Conservation (phyloP, 371 early-diverging fungal genomes). For the Mortierella sp. region DNA sequence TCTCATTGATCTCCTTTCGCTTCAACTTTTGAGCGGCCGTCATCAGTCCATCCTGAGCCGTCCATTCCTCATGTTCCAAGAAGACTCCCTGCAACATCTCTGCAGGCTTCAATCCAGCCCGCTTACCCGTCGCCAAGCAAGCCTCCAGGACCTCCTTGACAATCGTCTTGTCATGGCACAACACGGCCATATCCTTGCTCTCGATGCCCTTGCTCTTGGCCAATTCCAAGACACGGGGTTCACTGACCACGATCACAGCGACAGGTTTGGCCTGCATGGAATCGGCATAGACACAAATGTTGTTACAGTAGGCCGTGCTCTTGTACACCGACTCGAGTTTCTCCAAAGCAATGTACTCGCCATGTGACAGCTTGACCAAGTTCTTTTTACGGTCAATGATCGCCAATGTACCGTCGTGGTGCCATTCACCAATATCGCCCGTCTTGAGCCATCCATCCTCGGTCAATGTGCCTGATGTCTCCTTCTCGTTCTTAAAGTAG, state of each 20-base stretch:
- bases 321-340: constrained; percentile 96
- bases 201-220: constrained; percentile 46
- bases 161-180: constrained; percentile 60
- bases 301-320: constrained; percentile 77
- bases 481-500: constrained; percentile 82
- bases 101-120: constrained; percentile 69
- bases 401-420: constrained; percentile 72
- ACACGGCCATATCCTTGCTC: constrained; percentile 51
- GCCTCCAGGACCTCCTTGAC: constrained; percentile 57
- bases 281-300: constrained; percentile 91
- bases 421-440: constrained; percentile 93
- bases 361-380: constrained; percentile 88
- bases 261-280: constrained; percentile 72
- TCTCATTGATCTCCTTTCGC: constrained; percentile 77
- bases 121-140: constrained; percentile 59
- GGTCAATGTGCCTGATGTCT: constrained; percentile 80
- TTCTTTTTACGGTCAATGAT: constrained; percentile 92
- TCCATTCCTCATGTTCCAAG: constrained; percentile 84
- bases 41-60: constrained; percentile 82
- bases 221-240: constrained; percentile 54
- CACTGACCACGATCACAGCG: constrained; percentile 78
- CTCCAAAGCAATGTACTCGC: constrained; percentile 98
- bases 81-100: constrained; percentile 78
- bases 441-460: constrained; percentile 93
- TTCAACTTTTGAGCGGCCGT: constrained; percentile 96